Percentiles rank a stretch among this genome's conserved stretches.
These are phyloP conservation scores for Pulicaria dysenterica DNA, from an alignment of 129 eudicot genomes.

Conservation along the genomic window DNA sequence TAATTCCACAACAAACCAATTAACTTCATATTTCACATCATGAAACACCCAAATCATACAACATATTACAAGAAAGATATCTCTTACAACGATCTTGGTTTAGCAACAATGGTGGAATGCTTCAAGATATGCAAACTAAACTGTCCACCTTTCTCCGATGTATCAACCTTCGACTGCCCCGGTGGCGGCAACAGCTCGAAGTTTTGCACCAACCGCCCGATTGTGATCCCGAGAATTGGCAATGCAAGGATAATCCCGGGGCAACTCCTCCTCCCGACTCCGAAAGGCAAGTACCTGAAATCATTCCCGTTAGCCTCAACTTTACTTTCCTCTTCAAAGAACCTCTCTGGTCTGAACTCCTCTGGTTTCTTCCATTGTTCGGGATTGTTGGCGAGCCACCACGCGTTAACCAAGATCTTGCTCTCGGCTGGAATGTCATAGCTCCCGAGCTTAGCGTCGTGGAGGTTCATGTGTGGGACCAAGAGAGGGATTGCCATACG, in stretches of 20 bases:
- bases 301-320: conserved; percentile 52
- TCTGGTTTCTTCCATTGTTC: conserved; percentile 45
- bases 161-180: conserved; percentile 37
- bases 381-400: conserved; percentile 52
- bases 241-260: conserved; percentile 46
- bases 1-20: conserved; percentile 25
- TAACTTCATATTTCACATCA: conserved; percentile 24
- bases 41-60: conserved; percentile 21
- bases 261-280: conserved; percentile 53
- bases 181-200: conserved; percentile 50
- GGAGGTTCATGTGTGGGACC: conserved; percentile 46
- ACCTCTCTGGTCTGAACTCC: conserved; percentile 44
- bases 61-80: conserved; percentile 7
- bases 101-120: conserved; percentile 42
- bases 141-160: conserved; percentile 46
- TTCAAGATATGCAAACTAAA: conserved; percentile 46
- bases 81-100: conserved; percentile 38
- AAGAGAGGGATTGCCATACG: conserved; percentile 44
- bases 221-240: conserved; percentile 45
- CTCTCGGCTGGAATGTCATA: conserved; percentile 44
- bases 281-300: conserved; percentile 46
- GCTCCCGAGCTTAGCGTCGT: conserved; percentile 36
- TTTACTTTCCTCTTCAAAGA: conserved; percentile 47
- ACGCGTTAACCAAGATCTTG: conserved; percentile 48
- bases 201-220: conserved; percentile 47